Base-by-base conservation (phyloP, 768 basidiomycete genomes). In the Amanita rubescens region DNA sequence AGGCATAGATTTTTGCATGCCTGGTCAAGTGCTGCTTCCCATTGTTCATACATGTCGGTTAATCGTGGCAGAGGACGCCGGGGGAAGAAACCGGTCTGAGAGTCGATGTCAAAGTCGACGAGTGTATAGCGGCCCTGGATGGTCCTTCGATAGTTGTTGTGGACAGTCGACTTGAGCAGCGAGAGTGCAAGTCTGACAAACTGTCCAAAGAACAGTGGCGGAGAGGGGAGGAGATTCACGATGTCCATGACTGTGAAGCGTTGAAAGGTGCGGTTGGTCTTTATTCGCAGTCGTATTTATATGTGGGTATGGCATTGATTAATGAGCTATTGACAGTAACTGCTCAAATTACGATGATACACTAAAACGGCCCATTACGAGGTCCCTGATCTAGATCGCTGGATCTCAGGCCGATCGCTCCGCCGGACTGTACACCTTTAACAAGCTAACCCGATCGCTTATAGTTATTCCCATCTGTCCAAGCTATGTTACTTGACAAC, bases 71-170 rank as follows among this genome's bases (percentile, higher is more conserved):
- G 75, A 1, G 82, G 83, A 34, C 71, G 67, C 2, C 77, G 67
- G 0, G 94, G 95, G 59, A 97, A 80, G 72, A 97, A 98, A 0
- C 95, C 95, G 0, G 89, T 85, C 12, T 77, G 67, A 8, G 77
- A 63, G 58, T 82, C 71, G 56, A 85, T 66, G 59, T 85, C 83
- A 53, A 81, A 84, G 53, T 81, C 74, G 2, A 64, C 59, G 17
- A 71, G 73, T 10, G 69, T 63, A 39, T 67, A 71, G 24, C 69
- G 70, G 24, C 63, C 65, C 12, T 65, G 60, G 44, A 61, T 58
- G 5, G 64, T 45, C 54, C 67, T 66, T 46, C 67, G 68, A 50
- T 65, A 63, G 42, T 61, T 57, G 52, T 65, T 63, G 30, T 66
- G 64, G 53, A 74, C 63, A 35, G 74, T 67, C 5, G 79, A 77